A percentile compares a stretch with the other conserved stretches of the same genome.
Conservation (phyloP, 2,329 filamentous ascomycete species). For the Diaporthe longicolla region DNA sequence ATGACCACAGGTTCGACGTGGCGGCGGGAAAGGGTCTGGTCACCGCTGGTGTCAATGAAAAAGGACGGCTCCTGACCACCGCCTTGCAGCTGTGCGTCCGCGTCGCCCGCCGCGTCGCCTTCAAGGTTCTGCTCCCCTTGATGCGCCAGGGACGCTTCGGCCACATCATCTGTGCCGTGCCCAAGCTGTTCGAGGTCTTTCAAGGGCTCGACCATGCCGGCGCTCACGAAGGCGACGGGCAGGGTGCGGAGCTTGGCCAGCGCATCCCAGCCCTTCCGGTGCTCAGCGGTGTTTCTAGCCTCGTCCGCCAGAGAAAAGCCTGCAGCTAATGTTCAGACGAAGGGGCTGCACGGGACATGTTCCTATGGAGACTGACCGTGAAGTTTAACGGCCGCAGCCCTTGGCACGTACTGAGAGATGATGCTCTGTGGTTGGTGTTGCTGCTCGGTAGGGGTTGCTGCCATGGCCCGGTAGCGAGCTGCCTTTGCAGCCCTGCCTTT, state of each 20-base stretch:
- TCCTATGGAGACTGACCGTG: conserved; percentile 38
- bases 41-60: conserved; percentile 56
- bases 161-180: conserved; percentile 10
- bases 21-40: conserved; percentile 45
- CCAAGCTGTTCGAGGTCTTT: conserved; percentile 53
- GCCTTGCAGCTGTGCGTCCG: conserved; percentile 3
- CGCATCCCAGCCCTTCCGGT: conserved; percentile 56
- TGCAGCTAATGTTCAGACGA: conserved; percentile 53
- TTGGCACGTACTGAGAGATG: conserved; percentile 39
- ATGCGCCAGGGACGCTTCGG: neutral
- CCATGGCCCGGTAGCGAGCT: conserved; percentile 41
- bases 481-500: conserved; percentile 46
- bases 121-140: conserved; percentile 1
- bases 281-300: conserved; percentile 64
- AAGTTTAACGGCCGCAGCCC: conserved; percentile 14
- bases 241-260: conserved; percentile 61
- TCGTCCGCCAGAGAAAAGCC: conserved; percentile 62
- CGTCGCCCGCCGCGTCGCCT: conserved; percentile 28
- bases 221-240: conserved; percentile 68
- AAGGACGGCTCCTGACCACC: conserved; percentile 47
- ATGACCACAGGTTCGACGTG: conserved; percentile 40
- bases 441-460: conserved; percentile 4
- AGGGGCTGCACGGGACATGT: conserved; percentile 45
- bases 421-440: conserved; percentile 27
- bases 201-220: conserved; percentile 66